These are phyloP conservation scores for Symbiodinium pilosum DNA, from an alignment of 73 alveolate genomes.

Conservation along the genomic window DNA sequence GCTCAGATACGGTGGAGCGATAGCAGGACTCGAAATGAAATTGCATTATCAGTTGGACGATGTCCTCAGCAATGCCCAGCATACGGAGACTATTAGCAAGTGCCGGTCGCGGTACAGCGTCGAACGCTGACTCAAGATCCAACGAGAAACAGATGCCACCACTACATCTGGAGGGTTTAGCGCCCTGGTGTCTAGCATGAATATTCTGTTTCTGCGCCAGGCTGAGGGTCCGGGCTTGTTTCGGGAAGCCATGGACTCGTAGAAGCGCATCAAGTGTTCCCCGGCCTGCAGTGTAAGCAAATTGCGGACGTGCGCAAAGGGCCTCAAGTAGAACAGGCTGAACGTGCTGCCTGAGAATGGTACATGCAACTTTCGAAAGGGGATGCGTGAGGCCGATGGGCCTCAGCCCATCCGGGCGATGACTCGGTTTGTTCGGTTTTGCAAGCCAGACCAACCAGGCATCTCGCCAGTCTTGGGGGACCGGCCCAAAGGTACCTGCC, in stretches of 20 bases:
- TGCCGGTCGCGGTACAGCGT: background rate
- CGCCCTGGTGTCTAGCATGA: background rate
- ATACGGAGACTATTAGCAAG: background rate
- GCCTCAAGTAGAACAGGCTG: background rate
- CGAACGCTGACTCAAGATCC: background rate
- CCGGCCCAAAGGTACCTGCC: background rate
- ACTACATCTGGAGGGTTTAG: too few species aligned
- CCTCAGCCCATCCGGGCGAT: background rate
- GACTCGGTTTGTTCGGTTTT: background rate
- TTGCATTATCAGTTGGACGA: background rate
- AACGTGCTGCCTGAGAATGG: background rate
- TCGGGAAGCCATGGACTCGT: background rate
- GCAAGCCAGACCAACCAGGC: background rate
- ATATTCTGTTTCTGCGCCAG: too few species aligned
- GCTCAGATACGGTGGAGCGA: too few species aligned
- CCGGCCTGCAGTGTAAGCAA: background rate
- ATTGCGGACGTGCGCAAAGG: background rate
- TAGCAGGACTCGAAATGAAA: background rate
- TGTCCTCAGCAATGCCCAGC: background rate
- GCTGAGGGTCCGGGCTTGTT: background rate
- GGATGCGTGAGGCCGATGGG: background rate
- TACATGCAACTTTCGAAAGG: background rate
- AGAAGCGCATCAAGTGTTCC: background rate
- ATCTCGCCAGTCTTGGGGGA: background rate
- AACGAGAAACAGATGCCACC: background rate